phyloP scores from a whole-genome alignment of 176 grass and related monocot species.

The Hordeum vulgare region DNA sequence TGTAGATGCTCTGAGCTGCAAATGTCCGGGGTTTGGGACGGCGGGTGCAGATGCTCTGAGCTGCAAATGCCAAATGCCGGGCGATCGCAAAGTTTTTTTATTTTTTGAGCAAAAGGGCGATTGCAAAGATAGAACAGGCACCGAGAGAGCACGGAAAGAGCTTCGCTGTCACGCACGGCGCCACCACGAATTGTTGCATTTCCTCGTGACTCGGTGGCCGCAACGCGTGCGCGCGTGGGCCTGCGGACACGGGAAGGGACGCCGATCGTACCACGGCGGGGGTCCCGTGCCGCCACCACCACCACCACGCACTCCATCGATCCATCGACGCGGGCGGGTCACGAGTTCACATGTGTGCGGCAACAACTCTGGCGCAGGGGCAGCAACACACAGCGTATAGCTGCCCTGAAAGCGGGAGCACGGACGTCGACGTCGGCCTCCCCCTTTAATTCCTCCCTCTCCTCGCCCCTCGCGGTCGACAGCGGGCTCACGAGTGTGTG shows the following conservation, averaged over 20 bases:
- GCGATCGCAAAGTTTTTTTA: too few species aligned
- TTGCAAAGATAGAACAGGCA: not conserved
- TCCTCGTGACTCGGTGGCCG: not conserved
- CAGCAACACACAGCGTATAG: not conserved
- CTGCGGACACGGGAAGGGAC: not conserved
- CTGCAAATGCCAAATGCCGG: too few species aligned
- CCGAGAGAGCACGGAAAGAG: not conserved
- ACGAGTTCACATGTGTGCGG: constrained; percentile 6
- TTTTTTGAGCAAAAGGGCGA: too few species aligned
- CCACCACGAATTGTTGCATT: not conserved
- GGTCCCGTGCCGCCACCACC: not conserved
- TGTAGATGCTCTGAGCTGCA: too few species aligned
- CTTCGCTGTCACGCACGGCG: not conserved
- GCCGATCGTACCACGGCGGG: too few species aligned
- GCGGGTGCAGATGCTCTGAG: too few species aligned
- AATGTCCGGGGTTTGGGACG: too few species aligned
- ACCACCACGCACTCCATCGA: not conserved
- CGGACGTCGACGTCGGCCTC: not conserved
- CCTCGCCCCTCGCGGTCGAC: too few species aligned
- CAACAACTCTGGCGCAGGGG: not conserved
- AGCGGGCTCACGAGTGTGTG: not conserved
- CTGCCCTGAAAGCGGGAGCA: not conserved
- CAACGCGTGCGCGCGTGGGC: not conserved
- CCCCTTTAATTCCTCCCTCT: not conserved
- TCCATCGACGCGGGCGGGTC: not conserved